Conservation (phyloP, 371 early-diverging fungal genomes). For the Syncephalastrum racemosum region DNA sequence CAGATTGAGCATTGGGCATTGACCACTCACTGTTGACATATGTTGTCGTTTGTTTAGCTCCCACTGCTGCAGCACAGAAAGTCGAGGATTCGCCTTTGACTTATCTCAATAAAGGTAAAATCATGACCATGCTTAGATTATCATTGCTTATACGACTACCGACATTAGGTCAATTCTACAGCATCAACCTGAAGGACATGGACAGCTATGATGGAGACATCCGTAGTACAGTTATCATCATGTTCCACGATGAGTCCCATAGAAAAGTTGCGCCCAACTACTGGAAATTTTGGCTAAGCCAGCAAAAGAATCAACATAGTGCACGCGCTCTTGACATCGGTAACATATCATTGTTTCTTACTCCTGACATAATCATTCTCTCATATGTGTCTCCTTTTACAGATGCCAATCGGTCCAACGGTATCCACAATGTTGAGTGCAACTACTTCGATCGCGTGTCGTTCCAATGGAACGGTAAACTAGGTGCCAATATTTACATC, state of each 20-base stretch:
- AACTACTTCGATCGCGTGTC: constrained; percentile 64
- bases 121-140: background rate
- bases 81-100: constrained; percentile 56
- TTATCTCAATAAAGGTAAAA: constrained; percentile 58
- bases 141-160: constrained; percentile 8
- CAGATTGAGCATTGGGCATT: constrained; percentile 23
- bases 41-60: constrained; percentile 15
- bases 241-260: constrained; percentile 78
- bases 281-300: constrained; percentile 78
- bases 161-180: constrained; percentile 57
- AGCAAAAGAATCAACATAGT: constrained; percentile 60
- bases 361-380: too few relatives aligned
- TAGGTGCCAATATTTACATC: constrained; percentile 63
- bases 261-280: constrained; percentile 66
- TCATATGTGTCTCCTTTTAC: too few relatives aligned
- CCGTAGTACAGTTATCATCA: constrained; percentile 62
- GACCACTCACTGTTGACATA: too few relatives aligned
- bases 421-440: constrained; percentile 48
- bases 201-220: constrained; percentile 45
- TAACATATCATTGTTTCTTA: constrained; percentile 10
- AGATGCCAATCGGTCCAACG: constrained; percentile 23
- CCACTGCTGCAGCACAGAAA: constrained; percentile 58
- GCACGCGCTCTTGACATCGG: constrained; percentile 63
- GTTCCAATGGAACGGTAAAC: constrained; percentile 65
- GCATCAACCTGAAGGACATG: constrained; percentile 49